Base-by-base conservation (phyloP, 805 yeast species). In the Candida silvicultrix region DNA sequence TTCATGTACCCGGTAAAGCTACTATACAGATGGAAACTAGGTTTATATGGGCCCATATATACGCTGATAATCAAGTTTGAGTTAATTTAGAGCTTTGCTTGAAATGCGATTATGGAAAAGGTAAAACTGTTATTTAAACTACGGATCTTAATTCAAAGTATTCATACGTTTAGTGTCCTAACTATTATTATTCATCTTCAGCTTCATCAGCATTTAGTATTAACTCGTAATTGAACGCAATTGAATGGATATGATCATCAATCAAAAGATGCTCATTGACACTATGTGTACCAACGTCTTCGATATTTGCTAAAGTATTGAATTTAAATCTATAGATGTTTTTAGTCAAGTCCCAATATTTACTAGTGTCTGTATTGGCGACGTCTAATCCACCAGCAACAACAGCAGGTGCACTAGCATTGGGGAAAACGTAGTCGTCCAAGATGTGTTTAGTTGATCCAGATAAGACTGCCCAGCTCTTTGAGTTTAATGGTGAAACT, bases 301-400 rank as follows among this genome's bases (percentile, higher is more conserved):
- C 51, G 38, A 64, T 61, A 32, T 68, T 60, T 36, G 62, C 63
- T 31, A 60, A 53, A 20, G 66, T 61, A 31, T 72, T 74, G 14
- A 87, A 84, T 39, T 72, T 70, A 59, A 71, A 80, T 47, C 90
- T 70, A 66, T 71, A 85, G 44, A 85, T 81, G 56, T 83, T 75
- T 34, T 69, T 62, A 2, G 84, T 75, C 54, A 85, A 65, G 38
- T 64, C 58, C 89, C 88, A 82, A 63, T 81, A 85, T 55, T 75
- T 70, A 47, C 70, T 67, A 7, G 89, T 83, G 57, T 85, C 90
- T 4, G 90, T 84, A 62, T 83, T 83, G 18, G 83, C 89, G 2
- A 85, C 70, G 73, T 79, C 75, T 35, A 83, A 59, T 20, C 75
- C 67, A 2, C 89, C 88, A 2, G 84, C 70, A n/a, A 79, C 72